Base-by-base conservation (phyloP, 805 yeast species). In the Yarrowia alimentaria region DNA sequence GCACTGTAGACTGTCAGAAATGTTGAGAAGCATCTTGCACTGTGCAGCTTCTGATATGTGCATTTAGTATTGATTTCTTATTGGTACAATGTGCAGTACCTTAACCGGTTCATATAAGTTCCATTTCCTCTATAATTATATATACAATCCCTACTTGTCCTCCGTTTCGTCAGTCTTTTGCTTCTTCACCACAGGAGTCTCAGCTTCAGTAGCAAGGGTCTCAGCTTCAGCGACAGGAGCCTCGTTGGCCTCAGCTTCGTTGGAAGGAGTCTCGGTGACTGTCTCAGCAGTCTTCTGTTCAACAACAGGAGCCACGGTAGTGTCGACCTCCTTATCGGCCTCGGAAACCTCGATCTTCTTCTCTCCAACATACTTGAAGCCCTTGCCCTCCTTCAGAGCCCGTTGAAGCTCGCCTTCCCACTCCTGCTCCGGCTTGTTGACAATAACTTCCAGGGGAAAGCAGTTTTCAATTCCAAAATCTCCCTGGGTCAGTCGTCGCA, bases 401-500 rank as follows among this genome's bases (percentile, higher is more conserved):
- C 54, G 38, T 13, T 28, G 32, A 21, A 59, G 40, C 20, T 40
- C 49, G 6, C 53, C 52, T 14, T 49, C 56, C 97, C 98, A 91
- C 1, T 78, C 71, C 16, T 68, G 69, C 58, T 81, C 85, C 38
- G 75, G 77, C 22, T 76, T 69, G 1, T 78, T 73, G 19, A 76
- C 76, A 58, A 89, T 83, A 61, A 85, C 90, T 32, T 72, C 76
- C 26, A 86, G 51, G 24, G 75, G 76, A 61, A 91, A 83, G 5
- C 81, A 89, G 55, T 77, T 77, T 1, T 78, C 81, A 35, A 91
- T 66, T 30, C 77, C 79, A 96, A 97, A 93, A 37, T 84, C 84
- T 2, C 87, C 87, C 66, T 94, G 99, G 51, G 76, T 72, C 8
- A 70, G 63, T 61, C 99, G 77, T 8, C 79, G 74, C 52, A 93